phyloP scores from a whole-genome alignment of 805 yeast genomes.

The Clavispora vitiphila region DNA sequence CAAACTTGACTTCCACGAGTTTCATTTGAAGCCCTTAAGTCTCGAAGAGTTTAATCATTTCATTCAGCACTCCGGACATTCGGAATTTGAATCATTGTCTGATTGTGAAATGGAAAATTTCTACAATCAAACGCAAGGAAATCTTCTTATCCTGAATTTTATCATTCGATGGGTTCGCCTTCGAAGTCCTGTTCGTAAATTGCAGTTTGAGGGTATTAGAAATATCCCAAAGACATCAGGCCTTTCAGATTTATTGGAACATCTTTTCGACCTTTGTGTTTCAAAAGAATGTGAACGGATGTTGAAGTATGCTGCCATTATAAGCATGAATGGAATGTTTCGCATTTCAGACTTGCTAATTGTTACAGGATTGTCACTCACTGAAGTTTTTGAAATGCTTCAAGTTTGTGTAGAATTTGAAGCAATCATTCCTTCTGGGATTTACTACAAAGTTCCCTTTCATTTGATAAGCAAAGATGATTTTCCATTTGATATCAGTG shows the following conservation, averaged over 20 bases:
- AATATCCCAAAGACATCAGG: not conserved
- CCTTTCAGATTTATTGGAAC: not conserved
- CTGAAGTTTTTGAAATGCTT: conserved; percentile 27
- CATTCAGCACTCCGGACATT: not conserved
- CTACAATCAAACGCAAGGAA: conserved; percentile 15
- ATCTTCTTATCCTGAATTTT: conserved; percentile 12
- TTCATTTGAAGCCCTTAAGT: conserved; percentile 8
- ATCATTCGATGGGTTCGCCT: conserved; percentile 3
- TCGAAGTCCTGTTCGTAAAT: not conserved
- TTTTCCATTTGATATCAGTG: conserved; percentile 26
- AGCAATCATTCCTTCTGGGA: conserved; percentile 34
- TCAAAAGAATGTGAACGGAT: conserved; percentile 14
- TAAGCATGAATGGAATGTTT: conserved; percentile 32
- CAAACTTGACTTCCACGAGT: conserved; percentile 7
- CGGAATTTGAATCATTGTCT: not conserved
- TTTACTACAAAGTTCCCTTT: conserved; percentile 46
- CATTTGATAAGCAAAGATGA: conserved; percentile 25
- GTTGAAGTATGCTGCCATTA: conserved; percentile 40
- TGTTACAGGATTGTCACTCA: conserved; percentile 31
- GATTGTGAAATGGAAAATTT: conserved; percentile 2
- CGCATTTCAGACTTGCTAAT: conserved; percentile 32
- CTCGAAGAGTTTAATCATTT: conserved; percentile 4
- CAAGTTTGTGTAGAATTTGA: conserved; percentile 27
- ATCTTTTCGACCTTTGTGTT: conserved; percentile 17
- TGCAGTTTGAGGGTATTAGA: not conserved